These are phyloP conservation scores for Populus euphratica DNA, from an alignment of 345 rosid species.

Conservation along the genomic window DNA sequence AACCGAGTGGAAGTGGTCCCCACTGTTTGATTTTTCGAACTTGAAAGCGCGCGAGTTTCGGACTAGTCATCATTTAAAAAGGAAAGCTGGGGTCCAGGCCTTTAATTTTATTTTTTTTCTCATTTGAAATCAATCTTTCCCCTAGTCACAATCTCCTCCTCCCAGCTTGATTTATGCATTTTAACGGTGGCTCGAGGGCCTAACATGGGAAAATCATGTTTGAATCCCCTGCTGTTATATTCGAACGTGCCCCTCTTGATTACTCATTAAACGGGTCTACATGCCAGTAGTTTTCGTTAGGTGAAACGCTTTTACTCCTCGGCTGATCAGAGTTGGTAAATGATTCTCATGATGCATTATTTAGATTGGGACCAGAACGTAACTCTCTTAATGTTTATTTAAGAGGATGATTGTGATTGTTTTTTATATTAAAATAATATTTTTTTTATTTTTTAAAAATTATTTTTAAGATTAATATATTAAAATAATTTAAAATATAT, in stretches of 20 bases:
- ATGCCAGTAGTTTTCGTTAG: no score
- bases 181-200: not conserved
- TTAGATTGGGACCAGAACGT: no score
- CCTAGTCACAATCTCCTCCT: not conserved
- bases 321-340: no score
- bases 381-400: no score
- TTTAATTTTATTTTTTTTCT: not conserved
- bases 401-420: no score
- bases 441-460: no score
- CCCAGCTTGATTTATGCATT: not conserved
- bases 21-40: slow-evolving; percentile 5
- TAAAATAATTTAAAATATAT: no score
- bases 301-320: no score
- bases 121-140: not conserved
- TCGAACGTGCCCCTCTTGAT: not conserved
- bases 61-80: not conserved
- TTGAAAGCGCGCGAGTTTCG: slow-evolving; percentile 16
- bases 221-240: not conserved
- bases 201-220: not conserved
- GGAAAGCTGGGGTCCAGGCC: not conserved
- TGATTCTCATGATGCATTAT: no score
- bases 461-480: no score
- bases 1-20: slow-evolving; percentile 40
- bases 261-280: not conserved
- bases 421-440: no score